Percentiles rank a stretch among this genome's conserved stretches.
Evolutionary conservation across 495 filamentous ascomycete species (phyloP).

Genomic region (Pseudoneurospora amorphoporcata): DNA sequence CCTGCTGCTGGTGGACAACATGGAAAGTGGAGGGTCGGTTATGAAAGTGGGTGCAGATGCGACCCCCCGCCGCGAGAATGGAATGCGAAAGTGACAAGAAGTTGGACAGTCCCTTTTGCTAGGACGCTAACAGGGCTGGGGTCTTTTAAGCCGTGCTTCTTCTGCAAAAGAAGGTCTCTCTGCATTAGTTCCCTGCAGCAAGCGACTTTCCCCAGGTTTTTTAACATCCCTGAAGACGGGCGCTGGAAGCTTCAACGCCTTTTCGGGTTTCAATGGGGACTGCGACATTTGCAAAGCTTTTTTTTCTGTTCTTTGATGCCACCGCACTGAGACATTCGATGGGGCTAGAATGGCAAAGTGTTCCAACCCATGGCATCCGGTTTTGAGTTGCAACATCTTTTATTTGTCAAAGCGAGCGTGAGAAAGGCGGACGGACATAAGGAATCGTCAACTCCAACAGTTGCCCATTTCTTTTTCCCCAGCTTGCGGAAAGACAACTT

Average conservation of each 20-base stretch:
- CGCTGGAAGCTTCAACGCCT: neutral
- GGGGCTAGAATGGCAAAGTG: neutral
- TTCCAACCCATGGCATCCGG: neutral
- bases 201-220: neutral
- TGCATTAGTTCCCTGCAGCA: neutral
- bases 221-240: neutral
- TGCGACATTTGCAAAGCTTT: neutral
- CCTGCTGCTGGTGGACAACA: neutral
- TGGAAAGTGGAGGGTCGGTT: neutral
- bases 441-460: neutral
- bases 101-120: neutral
- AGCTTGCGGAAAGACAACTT: neutral
- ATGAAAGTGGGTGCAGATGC: neutral
- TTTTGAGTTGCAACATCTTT: neutral
- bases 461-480: neutral
- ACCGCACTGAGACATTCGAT: neutral
- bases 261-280: neutral
- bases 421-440: neutral
- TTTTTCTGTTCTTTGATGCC: neutral
- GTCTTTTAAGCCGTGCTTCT: neutral
- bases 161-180: neutral
- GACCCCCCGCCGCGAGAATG: neutral
- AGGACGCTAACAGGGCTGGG: neutral
- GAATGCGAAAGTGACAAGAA: neutral
- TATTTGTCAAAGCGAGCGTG: no score